phyloP scores from a whole-genome alignment of 2,329 filamentous ascomycete genomes.

The Fusarium burgessii region DNA sequence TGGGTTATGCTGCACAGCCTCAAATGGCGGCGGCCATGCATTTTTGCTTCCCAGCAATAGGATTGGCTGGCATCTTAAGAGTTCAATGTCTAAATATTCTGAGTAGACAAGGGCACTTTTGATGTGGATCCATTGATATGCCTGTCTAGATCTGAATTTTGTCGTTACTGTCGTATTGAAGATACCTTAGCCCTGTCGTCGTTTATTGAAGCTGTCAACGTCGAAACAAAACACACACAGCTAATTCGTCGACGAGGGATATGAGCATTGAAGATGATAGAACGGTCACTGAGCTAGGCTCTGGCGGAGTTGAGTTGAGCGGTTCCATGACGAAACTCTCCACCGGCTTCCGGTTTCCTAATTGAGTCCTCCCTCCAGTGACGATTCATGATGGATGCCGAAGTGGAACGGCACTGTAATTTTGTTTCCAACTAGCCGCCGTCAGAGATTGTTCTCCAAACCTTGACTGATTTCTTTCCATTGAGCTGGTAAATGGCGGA shows the following conservation, averaged over 20 bases:
- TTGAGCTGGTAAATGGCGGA: conserved; percentile 16
- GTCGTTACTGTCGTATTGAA: conserved; percentile 20
- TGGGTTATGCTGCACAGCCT: conserved; percentile 36
- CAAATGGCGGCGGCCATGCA: conserved; percentile 34
- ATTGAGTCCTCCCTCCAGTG: conserved; percentile 1
- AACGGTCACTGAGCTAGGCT: background rate
- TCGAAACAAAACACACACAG: conserved; percentile 24
- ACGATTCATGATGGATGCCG: background rate
- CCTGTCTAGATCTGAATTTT: conserved; percentile 24
- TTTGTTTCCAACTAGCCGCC: conserved; percentile 5
- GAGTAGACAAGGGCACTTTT: conserved; percentile 21
- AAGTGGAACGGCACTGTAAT: conserved; percentile 23
- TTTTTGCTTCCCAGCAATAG: background rate
- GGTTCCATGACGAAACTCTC: conserved; percentile 3
- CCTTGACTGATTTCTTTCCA: conserved; percentile 8
- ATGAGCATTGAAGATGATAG: conserved; percentile 2
- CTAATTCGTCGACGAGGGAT: conserved; percentile 12
- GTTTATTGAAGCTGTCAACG: background rate
- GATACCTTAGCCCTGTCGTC: conserved; percentile 1
- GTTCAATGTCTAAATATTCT: conserved; percentile 17
- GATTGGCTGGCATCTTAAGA: conserved; percentile 5
- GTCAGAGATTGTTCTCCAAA: conserved; percentile 16
- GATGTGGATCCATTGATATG: conserved; percentile 29
- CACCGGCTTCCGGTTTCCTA: conserved; percentile 14
- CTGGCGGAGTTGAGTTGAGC: conserved; percentile 6